These are phyloP conservation scores for Plenodomus lindquistii DNA, from an alignment of 2,329 filamentous ascomycete genomes.

Conservation along the genomic window DNA sequence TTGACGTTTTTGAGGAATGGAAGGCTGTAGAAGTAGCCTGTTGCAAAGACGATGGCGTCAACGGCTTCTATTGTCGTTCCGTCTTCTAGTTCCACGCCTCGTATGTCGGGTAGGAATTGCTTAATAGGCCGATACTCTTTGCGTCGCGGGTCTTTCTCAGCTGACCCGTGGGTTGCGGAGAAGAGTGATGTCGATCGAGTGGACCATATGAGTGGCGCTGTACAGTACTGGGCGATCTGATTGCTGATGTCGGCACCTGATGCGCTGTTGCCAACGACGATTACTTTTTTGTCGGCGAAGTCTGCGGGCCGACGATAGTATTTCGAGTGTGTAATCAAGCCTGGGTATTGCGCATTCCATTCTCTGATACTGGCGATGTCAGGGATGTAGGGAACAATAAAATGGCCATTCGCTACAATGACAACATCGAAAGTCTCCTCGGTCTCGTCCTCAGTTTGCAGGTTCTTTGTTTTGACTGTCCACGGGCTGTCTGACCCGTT, in stretches of 20 bases:
- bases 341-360: constrained; percentile 47
- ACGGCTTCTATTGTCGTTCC: constrained; percentile 67
- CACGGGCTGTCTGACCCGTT: constrained; percentile 50
- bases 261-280: constrained; percentile 82
- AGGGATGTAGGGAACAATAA: constrained; percentile 52
- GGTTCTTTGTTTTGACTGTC: constrained; percentile 61
- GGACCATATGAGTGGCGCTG: constrained; percentile 60
- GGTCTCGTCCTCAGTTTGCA: constrained; percentile 49
- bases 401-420: constrained; percentile 54
- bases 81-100: constrained; percentile 68
- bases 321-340: constrained; percentile 64
- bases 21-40: constrained; percentile 84
- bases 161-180: constrained; percentile 16
- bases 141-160: constrained; percentile 53
- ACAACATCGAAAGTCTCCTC: constrained; percentile 59
- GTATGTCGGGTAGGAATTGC: constrained; percentile 58
- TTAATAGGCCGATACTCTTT: constrained; percentile 59
- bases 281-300: constrained; percentile 70
- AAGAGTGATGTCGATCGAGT: constrained; percentile 17
- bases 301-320: constrained; percentile 69
- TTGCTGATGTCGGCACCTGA: constrained; percentile 81
- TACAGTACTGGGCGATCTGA: constrained; percentile 69
- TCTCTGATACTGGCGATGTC: constrained; percentile 45
- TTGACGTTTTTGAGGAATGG: constrained; percentile 67
- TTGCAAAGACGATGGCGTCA: constrained; percentile 83